Evolutionary conservation across 768 basidiomycete genomes (phyloP).

Genomic region (Hypholoma sublateritium): DNA sequence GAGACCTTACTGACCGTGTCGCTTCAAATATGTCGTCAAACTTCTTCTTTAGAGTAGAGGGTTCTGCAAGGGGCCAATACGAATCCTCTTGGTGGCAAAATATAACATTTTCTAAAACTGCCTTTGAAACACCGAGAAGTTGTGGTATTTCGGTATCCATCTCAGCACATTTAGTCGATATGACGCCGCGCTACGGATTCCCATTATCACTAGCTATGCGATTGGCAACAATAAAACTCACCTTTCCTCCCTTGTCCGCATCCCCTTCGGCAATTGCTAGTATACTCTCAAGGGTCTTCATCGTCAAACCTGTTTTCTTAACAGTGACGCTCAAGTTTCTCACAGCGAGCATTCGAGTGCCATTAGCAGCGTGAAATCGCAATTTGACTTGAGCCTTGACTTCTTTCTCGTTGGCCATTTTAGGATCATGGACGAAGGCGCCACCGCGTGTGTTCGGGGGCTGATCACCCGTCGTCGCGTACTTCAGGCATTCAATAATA

Average conservation of each 20-base stretch:
- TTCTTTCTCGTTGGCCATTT: constrained; percentile 99
- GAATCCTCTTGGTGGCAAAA: constrained; percentile 99
- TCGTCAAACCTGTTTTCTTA: constrained; percentile 90
- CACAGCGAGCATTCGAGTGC: constrained; percentile 86
- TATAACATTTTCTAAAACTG: constrained; percentile 98
- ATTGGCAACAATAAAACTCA: constrained; percentile 31
- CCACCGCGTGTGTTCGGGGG: constrained; percentile 97
- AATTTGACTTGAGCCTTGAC: constrained; percentile 98
- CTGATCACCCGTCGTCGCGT: constrained; percentile 97
- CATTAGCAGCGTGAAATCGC: constrained; percentile 87
- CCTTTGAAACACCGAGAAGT: constrained; percentile 92
- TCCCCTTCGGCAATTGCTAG: constrained; percentile 71
- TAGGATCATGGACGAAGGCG: constrained; percentile 98
- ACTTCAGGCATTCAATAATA: constrained; percentile 99
- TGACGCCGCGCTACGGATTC: constrained; percentile 67
- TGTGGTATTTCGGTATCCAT: constrained; percentile 94
- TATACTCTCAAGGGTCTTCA: constrained; percentile 97
- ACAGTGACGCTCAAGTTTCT: constrained; percentile 90
- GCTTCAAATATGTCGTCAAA: constrained; percentile 99
- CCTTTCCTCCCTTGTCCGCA: constrained; percentile 74
- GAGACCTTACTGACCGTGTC: constrained; percentile 62
- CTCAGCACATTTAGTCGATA: constrained; percentile 97
- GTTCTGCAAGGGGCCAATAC: constrained; percentile 95
- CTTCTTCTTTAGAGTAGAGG: constrained; percentile 92
- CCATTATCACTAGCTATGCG: neutral